Evolutionary conservation across 371 early-diverging fungal species (phyloP).

Genomic region (Haplosporangium sp.): DNA sequence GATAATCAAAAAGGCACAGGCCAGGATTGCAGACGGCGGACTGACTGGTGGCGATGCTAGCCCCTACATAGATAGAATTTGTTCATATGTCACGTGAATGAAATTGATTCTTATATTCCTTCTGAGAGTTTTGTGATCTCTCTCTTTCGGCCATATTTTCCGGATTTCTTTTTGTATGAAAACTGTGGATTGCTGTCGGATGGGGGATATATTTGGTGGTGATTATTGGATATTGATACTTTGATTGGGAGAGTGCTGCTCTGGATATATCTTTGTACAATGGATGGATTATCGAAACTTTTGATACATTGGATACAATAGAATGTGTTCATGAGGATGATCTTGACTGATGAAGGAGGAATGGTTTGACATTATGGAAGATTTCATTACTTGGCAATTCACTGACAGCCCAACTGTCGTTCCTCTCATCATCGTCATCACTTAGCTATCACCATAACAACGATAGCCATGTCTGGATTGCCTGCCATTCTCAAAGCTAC

Average conservation of each 20-base stretch:
- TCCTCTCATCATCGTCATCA: background rate
- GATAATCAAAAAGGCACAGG: background rate
- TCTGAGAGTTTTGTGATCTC: background rate
- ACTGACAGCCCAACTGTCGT: conserved; percentile 3
- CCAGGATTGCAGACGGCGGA: background rate
- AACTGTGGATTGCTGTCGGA: conserved; percentile 7
- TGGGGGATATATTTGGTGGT: background rate
- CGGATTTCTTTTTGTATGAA: conserved; percentile 16
- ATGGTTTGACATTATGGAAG: background rate
- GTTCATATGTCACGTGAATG: conserved; percentile 1
- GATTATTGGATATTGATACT: background rate
- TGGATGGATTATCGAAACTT: conserved; percentile 10
- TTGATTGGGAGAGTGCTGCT: background rate
- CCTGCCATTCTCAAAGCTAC: conserved; percentile 60
- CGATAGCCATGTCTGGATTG: conserved; percentile 61
- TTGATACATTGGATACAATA: background rate
- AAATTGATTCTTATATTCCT: background rate
- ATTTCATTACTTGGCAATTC: background rate
- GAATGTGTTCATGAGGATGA: background rate
- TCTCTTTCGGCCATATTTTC: conserved; percentile 29
- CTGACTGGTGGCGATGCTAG: background rate
- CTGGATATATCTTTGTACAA: background rate
- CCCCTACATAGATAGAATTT: background rate
- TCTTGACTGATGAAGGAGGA: conserved; percentile 3
- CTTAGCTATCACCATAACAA: conserved; percentile 52